These are phyloP conservation scores for Cryptococcus jaspeensis DNA, from an alignment of 1,284 basidiomycete species.

Conservation along the genomic window DNA sequence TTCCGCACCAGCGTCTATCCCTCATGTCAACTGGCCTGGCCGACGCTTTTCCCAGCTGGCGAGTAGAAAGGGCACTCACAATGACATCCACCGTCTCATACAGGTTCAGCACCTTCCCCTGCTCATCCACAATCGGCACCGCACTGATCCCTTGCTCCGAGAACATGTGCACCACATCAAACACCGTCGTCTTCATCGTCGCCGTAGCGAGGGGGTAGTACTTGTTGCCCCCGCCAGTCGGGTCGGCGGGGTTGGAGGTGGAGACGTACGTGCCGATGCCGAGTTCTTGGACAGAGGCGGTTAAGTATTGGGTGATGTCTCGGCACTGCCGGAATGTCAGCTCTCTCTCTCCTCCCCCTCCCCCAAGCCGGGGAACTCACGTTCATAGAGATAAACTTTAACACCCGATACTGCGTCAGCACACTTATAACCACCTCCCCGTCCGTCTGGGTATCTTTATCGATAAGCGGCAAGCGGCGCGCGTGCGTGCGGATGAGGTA, in stretches of 20 bases:
- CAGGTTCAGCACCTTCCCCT: slow-evolving; percentile 91
- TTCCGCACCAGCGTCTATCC: slow-evolving; percentile 85
- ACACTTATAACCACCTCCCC: slow-evolving; percentile 96
- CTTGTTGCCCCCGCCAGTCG: slow-evolving; percentile 59
- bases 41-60: too few species aligned
- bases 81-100: slow-evolving; percentile 99
- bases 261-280: slow-evolving; percentile 91
- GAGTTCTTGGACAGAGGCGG: slow-evolving; percentile 68
- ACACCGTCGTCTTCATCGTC: slow-evolving; percentile 86
- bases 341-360: neutral
- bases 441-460: slow-evolving; percentile 88
- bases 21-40: slow-evolving; percentile 2
- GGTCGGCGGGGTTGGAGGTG: slow-evolving; percentile 13
- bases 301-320: slow-evolving; percentile 51
- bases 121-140: slow-evolving; percentile 91
- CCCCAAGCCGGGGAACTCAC: slow-evolving; percentile 56
- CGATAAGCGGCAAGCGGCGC: slow-evolving; percentile 87
- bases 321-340: slow-evolving; percentile 32
- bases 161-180: slow-evolving; percentile 99
- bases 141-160: slow-evolving; percentile 93
- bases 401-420: slow-evolving; percentile 93
- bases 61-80: slow-evolving; percentile 56
- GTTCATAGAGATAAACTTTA: slow-evolving; percentile 99
- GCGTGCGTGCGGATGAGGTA: slow-evolving; percentile 94
- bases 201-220: slow-evolving; percentile 92